phyloP scores from a whole-genome alignment of 2,329 filamentous ascomycete genomes.

The Phoma sp. region DNA sequence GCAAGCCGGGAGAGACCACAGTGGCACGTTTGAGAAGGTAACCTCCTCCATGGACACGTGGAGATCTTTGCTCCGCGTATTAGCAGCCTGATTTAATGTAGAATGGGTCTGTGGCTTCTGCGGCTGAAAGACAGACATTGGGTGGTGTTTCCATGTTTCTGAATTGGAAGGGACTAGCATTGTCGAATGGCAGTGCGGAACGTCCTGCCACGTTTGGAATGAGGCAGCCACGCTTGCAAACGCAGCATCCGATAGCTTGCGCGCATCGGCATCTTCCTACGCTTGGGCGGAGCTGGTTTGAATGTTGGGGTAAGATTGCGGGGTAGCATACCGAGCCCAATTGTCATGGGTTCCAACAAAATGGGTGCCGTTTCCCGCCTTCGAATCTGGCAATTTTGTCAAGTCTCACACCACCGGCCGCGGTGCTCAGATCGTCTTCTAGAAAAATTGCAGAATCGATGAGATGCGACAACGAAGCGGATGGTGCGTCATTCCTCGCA shows the following conservation, averaged over 20 bases:
- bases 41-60: too few relatives aligned
- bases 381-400: slow-evolving; percentile 21
- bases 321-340: slow-evolving; percentile 1
- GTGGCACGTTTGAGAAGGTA: too few relatives aligned
- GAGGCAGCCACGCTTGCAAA: neutral
- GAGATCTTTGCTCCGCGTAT: too few relatives aligned
- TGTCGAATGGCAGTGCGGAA: slow-evolving; percentile 5
- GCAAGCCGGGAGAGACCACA: too few relatives aligned
- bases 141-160: neutral
- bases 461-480: slow-evolving; percentile 39
- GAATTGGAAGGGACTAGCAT: neutral
- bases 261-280: neutral
- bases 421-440: slow-evolving; percentile 8
- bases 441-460: slow-evolving; percentile 1
- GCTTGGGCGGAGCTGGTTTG: slow-evolving; percentile 6
- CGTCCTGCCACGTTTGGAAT: slow-evolving; percentile 3
- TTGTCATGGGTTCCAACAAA: slow-evolving; percentile 14
- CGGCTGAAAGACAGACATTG: too few relatives aligned
- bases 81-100: too few relatives aligned
- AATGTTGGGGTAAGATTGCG: slow-evolving; percentile 10
- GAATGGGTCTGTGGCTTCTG: too few relatives aligned
- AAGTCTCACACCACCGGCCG: slow-evolving; percentile 11
- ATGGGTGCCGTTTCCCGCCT: slow-evolving; percentile 23
- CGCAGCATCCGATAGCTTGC: slow-evolving; percentile 5
- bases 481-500: slow-evolving; percentile 27